Evolutionary conservation across 2,329 filamentous ascomycete genomes (phyloP).

Genomic region (Stachybotrys chartarum): DNA sequence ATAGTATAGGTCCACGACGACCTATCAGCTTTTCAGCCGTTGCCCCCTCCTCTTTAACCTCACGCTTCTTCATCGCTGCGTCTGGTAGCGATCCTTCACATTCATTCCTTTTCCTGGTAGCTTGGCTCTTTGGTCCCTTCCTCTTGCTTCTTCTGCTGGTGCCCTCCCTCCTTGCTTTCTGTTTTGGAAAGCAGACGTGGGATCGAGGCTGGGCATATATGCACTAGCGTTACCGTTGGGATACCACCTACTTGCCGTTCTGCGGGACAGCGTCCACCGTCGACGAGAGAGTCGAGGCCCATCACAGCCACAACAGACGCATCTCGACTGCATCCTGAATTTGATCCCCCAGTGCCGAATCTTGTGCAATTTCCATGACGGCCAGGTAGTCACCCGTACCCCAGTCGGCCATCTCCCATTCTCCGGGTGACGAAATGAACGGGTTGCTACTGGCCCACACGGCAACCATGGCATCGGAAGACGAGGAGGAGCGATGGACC

Average conservation of each 20-base stretch:
- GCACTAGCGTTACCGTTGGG: too few relatives aligned
- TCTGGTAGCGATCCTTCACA: background rate
- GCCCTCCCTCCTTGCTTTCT: too few relatives aligned
- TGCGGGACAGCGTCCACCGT: background rate
- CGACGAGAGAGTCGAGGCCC: background rate
- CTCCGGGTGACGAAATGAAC: background rate
- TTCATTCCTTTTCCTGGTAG: background rate
- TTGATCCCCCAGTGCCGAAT: background rate
- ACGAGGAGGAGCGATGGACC: slow-evolving; percentile 1
- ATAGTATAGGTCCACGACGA: background rate
- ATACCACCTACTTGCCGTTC: background rate
- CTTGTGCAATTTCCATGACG: background rate
- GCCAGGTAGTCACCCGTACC: background rate
- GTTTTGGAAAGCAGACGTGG: too few relatives aligned
- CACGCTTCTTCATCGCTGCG: background rate
- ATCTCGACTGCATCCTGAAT: background rate
- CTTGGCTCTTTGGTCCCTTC: background rate
- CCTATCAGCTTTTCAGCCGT: background rate
- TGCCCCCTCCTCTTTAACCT: background rate
- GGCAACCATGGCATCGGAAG: background rate
- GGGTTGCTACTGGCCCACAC: background rate
- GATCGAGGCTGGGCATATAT: too few relatives aligned
- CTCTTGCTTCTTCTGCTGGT: background rate
- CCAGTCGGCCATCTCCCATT: background rate
- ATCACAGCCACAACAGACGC: background rate